Evolutionary conservation across 2,329 filamentous ascomycete genomes (phyloP).

Genomic region (Phyllosticta citribraziliensis): DNA sequence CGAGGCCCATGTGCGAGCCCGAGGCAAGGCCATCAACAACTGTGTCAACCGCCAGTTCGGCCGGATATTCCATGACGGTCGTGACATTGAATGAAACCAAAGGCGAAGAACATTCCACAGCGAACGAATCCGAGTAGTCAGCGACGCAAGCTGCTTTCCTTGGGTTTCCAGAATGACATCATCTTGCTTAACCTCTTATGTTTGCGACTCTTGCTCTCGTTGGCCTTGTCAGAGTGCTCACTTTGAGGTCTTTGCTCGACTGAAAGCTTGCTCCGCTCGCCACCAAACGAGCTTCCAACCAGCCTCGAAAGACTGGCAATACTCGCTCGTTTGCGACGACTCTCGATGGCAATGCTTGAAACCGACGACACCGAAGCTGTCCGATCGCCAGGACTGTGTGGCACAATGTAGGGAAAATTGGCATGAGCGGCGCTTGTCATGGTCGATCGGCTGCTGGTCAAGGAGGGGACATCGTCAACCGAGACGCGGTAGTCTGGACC

Average conservation of each 20-base stretch:
- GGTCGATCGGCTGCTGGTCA: conserved; percentile 67
- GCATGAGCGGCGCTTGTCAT: conserved; percentile 59
- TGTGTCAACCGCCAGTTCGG: not conserved
- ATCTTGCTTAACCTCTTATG: conserved; percentile 62
- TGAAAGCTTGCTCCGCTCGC: conserved; percentile 62
- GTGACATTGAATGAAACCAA: not conserved
- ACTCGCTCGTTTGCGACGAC: conserved; percentile 63
- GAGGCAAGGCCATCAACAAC: not conserved
- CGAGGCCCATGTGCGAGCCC: not conserved
- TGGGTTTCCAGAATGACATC: conserved; percentile 66
- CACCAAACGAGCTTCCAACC: conserved; percentile 51
- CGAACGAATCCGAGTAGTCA: not conserved
- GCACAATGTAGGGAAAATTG: conserved; percentile 25
- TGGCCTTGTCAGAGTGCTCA: conserved; percentile 46
- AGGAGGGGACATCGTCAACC: conserved; percentile 62
- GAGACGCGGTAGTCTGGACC: conserved; percentile 63
- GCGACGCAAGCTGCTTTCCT: conserved; percentile 15
- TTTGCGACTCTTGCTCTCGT: conserved; percentile 55
- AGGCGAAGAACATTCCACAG: not conserved
- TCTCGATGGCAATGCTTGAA: conserved; percentile 31
- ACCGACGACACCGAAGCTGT: conserved; percentile 33
- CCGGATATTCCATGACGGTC: not conserved
- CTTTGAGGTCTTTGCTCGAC: conserved; percentile 48
- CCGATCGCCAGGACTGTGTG: conserved; percentile 33
- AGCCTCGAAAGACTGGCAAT: conserved; percentile 67